phyloP scores from a whole-genome alignment of 140 eudicot genomes.

The Anethum foeniculum region DNA sequence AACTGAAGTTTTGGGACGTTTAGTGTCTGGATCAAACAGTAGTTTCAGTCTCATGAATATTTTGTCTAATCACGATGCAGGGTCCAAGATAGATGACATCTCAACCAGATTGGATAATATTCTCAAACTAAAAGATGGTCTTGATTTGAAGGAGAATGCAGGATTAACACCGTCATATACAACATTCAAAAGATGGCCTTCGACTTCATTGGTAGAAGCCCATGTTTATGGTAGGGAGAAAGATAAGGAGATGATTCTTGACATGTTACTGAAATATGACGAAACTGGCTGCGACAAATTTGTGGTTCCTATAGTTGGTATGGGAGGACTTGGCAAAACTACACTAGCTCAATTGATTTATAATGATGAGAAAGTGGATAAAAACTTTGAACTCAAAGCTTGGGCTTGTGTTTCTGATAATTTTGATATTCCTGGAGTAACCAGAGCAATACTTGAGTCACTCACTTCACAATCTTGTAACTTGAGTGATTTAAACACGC shows the following conservation, averaged over 20 bases:
- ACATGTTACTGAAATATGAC: constrained; percentile 18
- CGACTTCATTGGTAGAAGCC: constrained; percentile 31
- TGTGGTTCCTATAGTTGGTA: constrained; percentile 29
- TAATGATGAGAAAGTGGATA: constrained; percentile 24
- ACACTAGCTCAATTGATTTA: constrained; percentile 45
- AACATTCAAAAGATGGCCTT: constrained; percentile 6
- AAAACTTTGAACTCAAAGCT: constrained; percentile 24
- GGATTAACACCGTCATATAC: neutral
- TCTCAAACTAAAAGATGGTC: neutral
- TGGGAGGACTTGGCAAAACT: constrained; percentile 57
- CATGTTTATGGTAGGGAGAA: constrained; percentile 35
- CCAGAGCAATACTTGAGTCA: constrained; percentile 24
- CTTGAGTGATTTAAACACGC: constrained; percentile 16
- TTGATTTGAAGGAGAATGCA: constrained; percentile 12
- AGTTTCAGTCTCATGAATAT: constrained; percentile 8
- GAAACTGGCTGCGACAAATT: neutral
- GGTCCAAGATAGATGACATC: constrained; percentile 19
- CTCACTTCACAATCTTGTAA: constrained; percentile 8
- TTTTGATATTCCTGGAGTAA: constrained; percentile 24
- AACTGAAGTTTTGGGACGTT: constrained; percentile 23
- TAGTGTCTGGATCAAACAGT: neutral
- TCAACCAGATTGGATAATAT: constrained; percentile 13
- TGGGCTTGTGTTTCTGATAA: constrained; percentile 43
- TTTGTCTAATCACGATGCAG: constrained; percentile 8
- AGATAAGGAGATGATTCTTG: constrained; percentile 29